Conservation (phyloP, 306 rosid genomes). For the Parietaria judaica region DNA sequence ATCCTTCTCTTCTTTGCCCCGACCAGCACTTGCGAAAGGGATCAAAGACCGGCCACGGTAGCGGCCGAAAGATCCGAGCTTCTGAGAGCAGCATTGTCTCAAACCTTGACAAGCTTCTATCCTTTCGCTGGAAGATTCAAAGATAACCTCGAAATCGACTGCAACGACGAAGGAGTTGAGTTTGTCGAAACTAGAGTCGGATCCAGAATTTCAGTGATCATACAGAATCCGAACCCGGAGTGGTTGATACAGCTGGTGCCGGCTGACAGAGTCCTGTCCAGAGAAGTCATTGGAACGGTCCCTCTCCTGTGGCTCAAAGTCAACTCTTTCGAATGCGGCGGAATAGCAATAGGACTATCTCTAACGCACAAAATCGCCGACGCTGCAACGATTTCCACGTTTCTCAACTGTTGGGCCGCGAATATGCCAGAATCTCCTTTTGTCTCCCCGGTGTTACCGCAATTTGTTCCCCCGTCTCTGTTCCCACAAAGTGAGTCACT, state of each 20-base stretch:
- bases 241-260: neutral
- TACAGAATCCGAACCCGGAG: neutral
- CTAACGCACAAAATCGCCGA: neutral
- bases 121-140: neutral
- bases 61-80: neutral
- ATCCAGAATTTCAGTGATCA: neutral
- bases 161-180: neutral
- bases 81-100: neutral
- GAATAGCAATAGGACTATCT: neutral
- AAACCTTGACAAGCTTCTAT: neutral
- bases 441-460: neutral
- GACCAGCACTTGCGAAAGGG: neutral
- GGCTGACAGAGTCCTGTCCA: neutral
- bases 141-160: neutral
- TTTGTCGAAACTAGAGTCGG: neutral
- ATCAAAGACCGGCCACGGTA: neutral
- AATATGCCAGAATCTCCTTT: too few species aligned
- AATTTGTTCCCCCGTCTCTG: neutral
- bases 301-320: neutral
- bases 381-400: neutral
- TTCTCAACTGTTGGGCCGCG: constrained; percentile 1
- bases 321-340: constrained; percentile 2
- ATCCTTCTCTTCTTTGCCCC: neutral
- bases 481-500: neutral
- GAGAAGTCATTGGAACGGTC: neutral